Evolutionary conservation across 495 filamentous ascomycete species (phyloP).

Genomic region (Neurospora sp.): DNA sequence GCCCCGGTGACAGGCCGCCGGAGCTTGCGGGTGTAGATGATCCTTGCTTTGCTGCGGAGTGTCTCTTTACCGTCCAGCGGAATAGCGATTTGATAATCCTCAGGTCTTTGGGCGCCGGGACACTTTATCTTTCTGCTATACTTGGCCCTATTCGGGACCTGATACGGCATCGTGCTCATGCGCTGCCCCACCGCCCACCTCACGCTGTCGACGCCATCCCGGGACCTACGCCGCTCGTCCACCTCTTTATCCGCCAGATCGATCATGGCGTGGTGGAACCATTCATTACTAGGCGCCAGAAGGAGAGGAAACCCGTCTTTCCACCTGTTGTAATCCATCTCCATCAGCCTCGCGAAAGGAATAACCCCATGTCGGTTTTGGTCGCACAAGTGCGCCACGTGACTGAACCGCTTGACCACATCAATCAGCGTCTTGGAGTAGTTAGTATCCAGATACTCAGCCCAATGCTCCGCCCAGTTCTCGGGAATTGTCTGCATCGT

Average conservation of each 20-base stretch:
- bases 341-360: neutral
- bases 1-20: neutral
- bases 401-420: neutral
- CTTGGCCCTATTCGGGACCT: neutral
- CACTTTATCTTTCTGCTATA: neutral
- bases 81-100: neutral
- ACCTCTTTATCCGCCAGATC: conserved; percentile 3
- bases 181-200: neutral
- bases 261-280: neutral
- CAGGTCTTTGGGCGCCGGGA: neutral
- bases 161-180: neutral
- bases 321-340: neutral
- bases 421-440: neutral
- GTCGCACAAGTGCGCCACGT: neutral
- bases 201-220: neutral
- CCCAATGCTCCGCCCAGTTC: neutral
- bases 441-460: neutral
- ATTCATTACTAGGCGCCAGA: neutral
- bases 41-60: neutral
- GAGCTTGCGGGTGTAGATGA: neutral
- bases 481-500: neutral
- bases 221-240: neutral
- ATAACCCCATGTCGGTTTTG: neutral
- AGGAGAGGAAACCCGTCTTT: neutral
- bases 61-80: neutral